A percentile compares a stretch with the other conserved stretches of the same genome.
These are phyloP conservation scores for Pharus latifolius DNA, from an alignment of 176 grass and related monocot species.

Conservation along the genomic window DNA sequence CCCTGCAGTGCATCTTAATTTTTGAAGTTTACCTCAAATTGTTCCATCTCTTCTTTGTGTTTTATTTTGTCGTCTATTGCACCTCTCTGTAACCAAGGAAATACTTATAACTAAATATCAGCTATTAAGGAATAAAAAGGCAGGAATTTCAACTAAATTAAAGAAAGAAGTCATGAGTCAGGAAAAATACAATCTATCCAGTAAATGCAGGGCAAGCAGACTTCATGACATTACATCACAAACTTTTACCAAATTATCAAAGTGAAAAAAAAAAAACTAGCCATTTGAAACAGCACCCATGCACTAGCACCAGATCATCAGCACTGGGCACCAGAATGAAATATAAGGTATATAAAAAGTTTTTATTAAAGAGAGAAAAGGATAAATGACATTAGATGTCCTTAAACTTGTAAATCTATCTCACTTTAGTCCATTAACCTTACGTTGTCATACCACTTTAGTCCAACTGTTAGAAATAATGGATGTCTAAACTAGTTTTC, in stretches of 20 bases:
- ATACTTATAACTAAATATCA: not conserved
- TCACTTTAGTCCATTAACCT: too few species aligned
- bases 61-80: conserved; percentile 82
- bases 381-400: too few species aligned
- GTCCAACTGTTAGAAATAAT: too few species aligned
- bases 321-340: too few species aligned
- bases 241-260: too few species aligned
- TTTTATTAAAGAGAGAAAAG: too few species aligned
- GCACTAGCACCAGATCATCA: too few species aligned
- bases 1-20: too few species aligned
- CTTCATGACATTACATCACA: not conserved
- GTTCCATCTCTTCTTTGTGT: conserved; percentile 89
- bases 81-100: conserved; percentile 52
- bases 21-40: conserved; percentile 78
- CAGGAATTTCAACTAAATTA: not conserved
- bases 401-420: too few species aligned
- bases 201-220: not conserved
- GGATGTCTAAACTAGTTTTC: too few species aligned
- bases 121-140: not conserved
- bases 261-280: not conserved
- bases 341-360: too few species aligned
- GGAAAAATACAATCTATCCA: not conserved
- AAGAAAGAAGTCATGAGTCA: not conserved
- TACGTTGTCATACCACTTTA: too few species aligned
- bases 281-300: not conserved